Base-by-base conservation (phyloP, 2,329 filamentous ascomycete genomes). In the Aspergillus latus region DNA sequence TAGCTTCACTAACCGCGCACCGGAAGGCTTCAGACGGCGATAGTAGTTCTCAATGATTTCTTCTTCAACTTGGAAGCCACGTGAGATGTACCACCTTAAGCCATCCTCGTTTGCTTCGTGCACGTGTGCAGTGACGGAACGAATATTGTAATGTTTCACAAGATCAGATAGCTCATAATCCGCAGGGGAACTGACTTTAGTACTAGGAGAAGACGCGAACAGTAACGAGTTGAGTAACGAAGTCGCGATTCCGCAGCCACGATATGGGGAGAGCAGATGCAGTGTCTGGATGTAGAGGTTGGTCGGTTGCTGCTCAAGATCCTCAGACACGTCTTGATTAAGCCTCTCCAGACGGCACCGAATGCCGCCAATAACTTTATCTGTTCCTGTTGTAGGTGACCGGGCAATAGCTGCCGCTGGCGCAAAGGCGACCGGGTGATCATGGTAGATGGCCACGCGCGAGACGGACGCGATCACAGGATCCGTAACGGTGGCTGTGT, bases 211-310 rank as follows among this genome's bases (percentile, higher is more conserved):
- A 7, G 54, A 50, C 37, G 60, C 59, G 37, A 64, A 74, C 5
- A 80, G 58, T 11, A 80, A 59, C 1, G 71, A 69, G 49, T 78
- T 69, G 6, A 88, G 72, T 28, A 87, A 71, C 15, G 80, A 77
- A 9, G 80, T 76, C 2, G 84, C 85, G 26, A 87, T 77, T 0
- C 84, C 84, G 56, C 80, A 76, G 1, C 75, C 72, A 28, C 85
- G 80, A 66, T 85, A 86, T 0, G 85, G 83, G 0, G 84, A 81
- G 2, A 86, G 76, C 1, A 86, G 72, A 37, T 80, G 79, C 5
- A 88, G 73, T 0, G 84, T 86, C 57, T 84, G 82, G 52, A 88
- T 83, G 69, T 88, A 88, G 30, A 87, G 74, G 57, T 78, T 78
- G 6, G 71, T 73, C 5, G 66, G 66, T 21, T 66, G 59, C 29